These are phyloP conservation scores for Pichia ethanolica DNA, from an alignment of 805 yeast genomes.

Conservation along the genomic window DNA sequence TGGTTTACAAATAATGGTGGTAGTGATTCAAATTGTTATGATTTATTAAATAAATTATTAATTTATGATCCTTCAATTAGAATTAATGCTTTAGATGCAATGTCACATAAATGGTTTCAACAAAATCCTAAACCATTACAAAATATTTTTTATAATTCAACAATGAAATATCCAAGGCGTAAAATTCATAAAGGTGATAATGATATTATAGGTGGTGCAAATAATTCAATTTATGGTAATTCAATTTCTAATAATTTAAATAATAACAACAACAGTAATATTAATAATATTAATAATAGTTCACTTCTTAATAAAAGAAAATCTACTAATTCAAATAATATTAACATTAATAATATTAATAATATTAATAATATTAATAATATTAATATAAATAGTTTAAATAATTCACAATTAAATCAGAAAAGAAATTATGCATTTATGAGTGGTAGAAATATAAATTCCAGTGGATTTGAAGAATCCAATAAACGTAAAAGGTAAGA, in stretches of 20 bases:
- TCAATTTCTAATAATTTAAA: not conserved
- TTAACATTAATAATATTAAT: slow-evolving; percentile 4
- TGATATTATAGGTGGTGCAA: slow-evolving; percentile 45
- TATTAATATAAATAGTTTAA: not conserved
- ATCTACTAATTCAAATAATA: not conserved
- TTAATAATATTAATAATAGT: not conserved
- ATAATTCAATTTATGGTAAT: slow-evolving; percentile 16
- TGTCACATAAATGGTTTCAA: slow-evolving; percentile 71
- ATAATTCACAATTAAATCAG: slow-evolving; percentile 1
- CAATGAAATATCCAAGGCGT: slow-evolving; percentile 73
- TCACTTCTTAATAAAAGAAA: no score
- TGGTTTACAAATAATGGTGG: slow-evolving; percentile 89
- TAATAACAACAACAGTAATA: not conserved
- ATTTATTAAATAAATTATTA: slow-evolving; percentile 54
- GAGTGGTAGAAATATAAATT: slow-evolving; percentile 3
- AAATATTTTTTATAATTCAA: slow-evolving; percentile 75
- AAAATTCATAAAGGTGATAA: slow-evolving; percentile 83
- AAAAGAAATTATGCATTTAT: slow-evolving; percentile 13
- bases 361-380: not conserved
- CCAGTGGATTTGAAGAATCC: slow-evolving; percentile 3
- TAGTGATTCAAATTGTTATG: slow-evolving; percentile 57
- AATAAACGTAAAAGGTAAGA: slow-evolving; percentile 1
- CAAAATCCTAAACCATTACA: slow-evolving; percentile 55
- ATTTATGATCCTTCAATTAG: slow-evolving; percentile 80
- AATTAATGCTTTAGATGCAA: slow-evolving; percentile 68